Base-by-base conservation (phyloP, 148 eudicot species). In the Cornus controversa region DNA sequence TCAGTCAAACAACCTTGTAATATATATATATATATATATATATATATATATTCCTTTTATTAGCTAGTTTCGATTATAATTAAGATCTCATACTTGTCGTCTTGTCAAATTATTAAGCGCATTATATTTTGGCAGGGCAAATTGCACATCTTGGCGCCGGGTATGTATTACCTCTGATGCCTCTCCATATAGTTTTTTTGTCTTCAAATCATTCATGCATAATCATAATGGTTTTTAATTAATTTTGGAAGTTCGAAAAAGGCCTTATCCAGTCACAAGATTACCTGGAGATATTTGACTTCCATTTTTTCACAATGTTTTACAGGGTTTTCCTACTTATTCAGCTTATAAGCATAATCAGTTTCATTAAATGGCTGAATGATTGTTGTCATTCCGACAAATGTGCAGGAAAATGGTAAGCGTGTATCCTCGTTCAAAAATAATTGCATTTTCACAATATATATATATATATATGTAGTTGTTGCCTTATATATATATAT, bases 141-240 rank as follows among this genome's bases (percentile, higher is more conserved):
- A 45, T 91, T 31, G 98, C 98, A n/a, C 98, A 93, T 82, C 90
- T 93, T 82, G 98, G 98, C 9, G 98, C 98, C 1, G 98, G 98
- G 98, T 93, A 91, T 57, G 98, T 93, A 91, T 57, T 25, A 42
- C 71, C n/a, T n/a, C n/a, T 71, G 13, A 67, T 47, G 75, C 5
- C 7, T 40, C 27, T 27, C 37, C 28, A 50, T n/a, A 9, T 26
- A 78, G n/a, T n/a, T n/a, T 72, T 45, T 73, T 71, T 36, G 25
- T 27, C 26, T 36, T 69, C 36, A 20, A 66, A 45, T 45, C 28
- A 45, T 18, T 45, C 28, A 45, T 18, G 70, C 37, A 42, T 65
- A 65, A 16, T 66, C 37, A 42, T 65, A 65, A 16, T 66, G 71
- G 37, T 47, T 75, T 40, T 31, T 22, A 34, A 10, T 45, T 73